A percentile compares a stretch with the other conserved stretches of the same genome.
Conservation (phyloP, 345 rosid genomes). For the Crucihimalaya himalaica region DNA sequence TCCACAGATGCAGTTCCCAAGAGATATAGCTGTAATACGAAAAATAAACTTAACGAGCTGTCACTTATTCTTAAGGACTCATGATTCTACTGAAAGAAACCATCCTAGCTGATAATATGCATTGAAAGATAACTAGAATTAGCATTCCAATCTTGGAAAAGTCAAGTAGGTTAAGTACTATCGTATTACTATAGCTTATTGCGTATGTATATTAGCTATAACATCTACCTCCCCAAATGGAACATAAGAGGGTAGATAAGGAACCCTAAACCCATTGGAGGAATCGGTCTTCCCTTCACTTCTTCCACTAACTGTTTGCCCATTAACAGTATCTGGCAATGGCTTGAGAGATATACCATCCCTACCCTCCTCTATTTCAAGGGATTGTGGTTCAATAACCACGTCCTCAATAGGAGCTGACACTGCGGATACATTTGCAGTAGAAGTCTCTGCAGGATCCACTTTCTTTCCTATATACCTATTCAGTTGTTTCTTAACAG, state of each 20-base stretch:
- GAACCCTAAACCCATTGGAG: conserved; percentile 55
- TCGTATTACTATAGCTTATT: background rate
- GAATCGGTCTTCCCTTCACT: conserved; percentile 44
- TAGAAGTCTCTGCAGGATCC: conserved; percentile 48
- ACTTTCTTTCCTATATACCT: conserved; percentile 59
- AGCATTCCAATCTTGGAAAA: background rate
- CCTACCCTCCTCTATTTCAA: conserved; percentile 93
- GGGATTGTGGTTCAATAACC: conserved; percentile 71
- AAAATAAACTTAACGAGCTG: conserved; percentile 13
- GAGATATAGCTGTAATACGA: conserved; percentile 67
- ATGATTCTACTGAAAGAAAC: background rate
- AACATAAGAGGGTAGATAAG: conserved; percentile 87
- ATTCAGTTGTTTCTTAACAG: conserved; percentile 62
- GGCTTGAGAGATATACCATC: conserved; percentile 95
- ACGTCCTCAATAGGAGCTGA: conserved; percentile 60
- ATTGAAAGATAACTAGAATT: conserved; percentile 1
- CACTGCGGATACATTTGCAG: conserved; percentile 45
- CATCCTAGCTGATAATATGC: background rate
- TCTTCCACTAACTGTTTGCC: conserved; percentile 44
- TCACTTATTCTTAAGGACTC: background rate
- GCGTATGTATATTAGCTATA: background rate
- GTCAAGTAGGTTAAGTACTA: conserved; percentile 4
- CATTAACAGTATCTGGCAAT: conserved; percentile 48
- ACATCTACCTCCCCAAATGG: conserved; percentile 90
- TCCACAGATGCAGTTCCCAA: conserved; percentile 86